Evolutionary conservation across 495 filamentous ascomycete genomes (phyloP).

Genomic region (Hyaloscypha variabilis): DNA sequence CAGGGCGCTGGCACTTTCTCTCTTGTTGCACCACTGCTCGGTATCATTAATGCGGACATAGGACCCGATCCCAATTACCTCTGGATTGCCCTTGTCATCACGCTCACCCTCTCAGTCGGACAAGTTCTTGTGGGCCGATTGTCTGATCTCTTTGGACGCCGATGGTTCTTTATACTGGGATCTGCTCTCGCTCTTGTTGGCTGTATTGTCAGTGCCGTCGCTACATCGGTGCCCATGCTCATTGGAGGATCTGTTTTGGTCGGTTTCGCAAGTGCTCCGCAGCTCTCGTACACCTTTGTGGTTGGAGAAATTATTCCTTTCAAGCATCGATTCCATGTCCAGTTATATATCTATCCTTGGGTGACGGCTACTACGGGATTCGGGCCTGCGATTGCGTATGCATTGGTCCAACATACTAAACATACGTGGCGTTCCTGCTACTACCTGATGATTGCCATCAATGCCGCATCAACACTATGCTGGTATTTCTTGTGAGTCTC

Average conservation of each 20-base stretch:
- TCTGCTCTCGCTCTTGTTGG: conserved; percentile 44
- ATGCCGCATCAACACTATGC: conserved; percentile 30
- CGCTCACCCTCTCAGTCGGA: conserved; percentile 34
- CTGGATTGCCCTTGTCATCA: conserved; percentile 39
- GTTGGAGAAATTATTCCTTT: conserved; percentile 13
- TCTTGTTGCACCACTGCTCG: background rate
- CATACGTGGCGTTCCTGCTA: conserved; percentile 40
- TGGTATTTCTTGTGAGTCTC: conserved; percentile 28
- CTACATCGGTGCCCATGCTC: conserved; percentile 44
- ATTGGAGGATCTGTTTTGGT: conserved; percentile 37
- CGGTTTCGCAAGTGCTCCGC: conserved; percentile 38
- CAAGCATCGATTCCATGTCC: conserved; percentile 11
- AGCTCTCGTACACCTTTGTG: conserved; percentile 28
- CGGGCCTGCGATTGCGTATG: conserved; percentile 30
- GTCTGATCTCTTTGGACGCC: conserved; percentile 55
- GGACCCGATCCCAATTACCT: conserved; percentile 41
- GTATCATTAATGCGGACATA: conserved; percentile 33
- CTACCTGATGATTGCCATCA: conserved; percentile 36
- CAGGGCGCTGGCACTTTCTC: conserved; percentile 7
- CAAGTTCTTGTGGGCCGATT: conserved; percentile 23
- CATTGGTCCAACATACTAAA: conserved; percentile 24
- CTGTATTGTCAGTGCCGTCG: conserved; percentile 44
- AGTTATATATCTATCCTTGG: conserved; percentile 29
- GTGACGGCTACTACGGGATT: conserved; percentile 28
- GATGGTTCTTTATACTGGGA: conserved; percentile 50